These are phyloP conservation scores for Lobosporangium transversale DNA, from an alignment of 192 early-diverging fungal species.

Conservation along the genomic window DNA sequence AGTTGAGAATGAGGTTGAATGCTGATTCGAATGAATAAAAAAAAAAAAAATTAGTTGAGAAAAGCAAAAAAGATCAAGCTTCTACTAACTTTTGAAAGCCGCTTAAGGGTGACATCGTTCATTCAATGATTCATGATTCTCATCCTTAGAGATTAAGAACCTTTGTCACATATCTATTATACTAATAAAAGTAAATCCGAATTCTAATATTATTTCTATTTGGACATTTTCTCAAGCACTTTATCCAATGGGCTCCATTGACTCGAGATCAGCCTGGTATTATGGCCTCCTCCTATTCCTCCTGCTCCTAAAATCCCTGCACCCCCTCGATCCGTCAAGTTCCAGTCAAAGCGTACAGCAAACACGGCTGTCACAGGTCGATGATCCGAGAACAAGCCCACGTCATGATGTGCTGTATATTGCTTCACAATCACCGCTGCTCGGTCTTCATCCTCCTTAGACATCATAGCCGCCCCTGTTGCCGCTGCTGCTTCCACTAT, in stretches of 20 bases:
- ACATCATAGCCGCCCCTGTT: slow-evolving; percentile 1
- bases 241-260: slow-evolving; percentile 42
- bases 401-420: slow-evolving; percentile 55
- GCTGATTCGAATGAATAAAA: too few species aligned
- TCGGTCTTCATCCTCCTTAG: slow-evolving; percentile 35
- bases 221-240: slow-evolving; percentile 21
- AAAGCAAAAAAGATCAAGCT: too few species aligned
- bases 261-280: too few species aligned
- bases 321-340: slow-evolving; percentile 28
- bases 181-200: too few species aligned
- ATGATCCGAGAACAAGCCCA: slow-evolving; percentile 59
- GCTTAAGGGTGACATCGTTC: too few species aligned
- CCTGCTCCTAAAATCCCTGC: background rate
- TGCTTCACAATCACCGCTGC: slow-evolving; percentile 32
- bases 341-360: slow-evolving; percentile 61
- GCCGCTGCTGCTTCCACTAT: background rate
- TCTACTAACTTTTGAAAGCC: background rate
- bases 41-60: too few species aligned
- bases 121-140: too few species aligned
- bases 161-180: too few species aligned
- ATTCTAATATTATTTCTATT: slow-evolving; percentile 1
- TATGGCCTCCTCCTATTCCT: background rate
- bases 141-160: too few species aligned
- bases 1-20: too few species aligned
- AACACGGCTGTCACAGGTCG: slow-evolving; percentile 61